Percentiles rank a stretch among this genome's conserved stretches.
Conservation (phyloP, 345 rosid species). For the Murraya koenigii region DNA sequence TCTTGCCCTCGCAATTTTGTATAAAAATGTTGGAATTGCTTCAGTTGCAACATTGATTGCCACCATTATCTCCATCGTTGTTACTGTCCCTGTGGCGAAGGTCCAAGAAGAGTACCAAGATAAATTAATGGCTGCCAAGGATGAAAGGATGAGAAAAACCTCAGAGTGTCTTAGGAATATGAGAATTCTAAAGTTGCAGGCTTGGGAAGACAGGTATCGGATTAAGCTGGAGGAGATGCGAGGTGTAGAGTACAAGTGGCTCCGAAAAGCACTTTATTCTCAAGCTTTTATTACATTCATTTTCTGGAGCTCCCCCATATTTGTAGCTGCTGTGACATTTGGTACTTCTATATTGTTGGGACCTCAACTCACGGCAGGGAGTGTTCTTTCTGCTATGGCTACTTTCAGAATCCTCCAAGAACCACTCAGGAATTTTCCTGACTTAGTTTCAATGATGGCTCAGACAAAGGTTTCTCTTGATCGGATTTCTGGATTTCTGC, state of each 20-base stretch:
- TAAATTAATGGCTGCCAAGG: constrained; percentile 94
- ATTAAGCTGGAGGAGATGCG: constrained; percentile 86
- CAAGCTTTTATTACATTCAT: constrained; percentile 95
- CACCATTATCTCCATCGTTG: constrained; percentile 78
- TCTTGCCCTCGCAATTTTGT: constrained; percentile 93
- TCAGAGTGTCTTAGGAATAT: constrained; percentile 97
- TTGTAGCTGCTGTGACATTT: constrained; percentile 92
- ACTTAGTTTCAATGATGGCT: constrained; percentile 98
- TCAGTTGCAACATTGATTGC: constrained; percentile 85
- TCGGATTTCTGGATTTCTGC: constrained; percentile 93
- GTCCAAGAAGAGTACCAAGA: constrained; percentile 96
- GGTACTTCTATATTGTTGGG: constrained; percentile 91
- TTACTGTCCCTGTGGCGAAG: constrained; percentile 84
- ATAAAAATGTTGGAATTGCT: constrained; percentile 96
- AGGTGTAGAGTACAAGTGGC: constrained; percentile 86
- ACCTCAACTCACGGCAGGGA: constrained; percentile 85
- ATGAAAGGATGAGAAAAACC: constrained; percentile 99
- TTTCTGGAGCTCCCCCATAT: constrained; percentile 99
- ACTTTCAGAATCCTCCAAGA: constrained; percentile 99
- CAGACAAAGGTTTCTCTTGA: constrained; percentile 99
- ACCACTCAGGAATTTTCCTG: constrained; percentile 98
- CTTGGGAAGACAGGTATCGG: constrained; percentile 97
- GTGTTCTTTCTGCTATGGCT: constrained; percentile 98
- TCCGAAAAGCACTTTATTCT: constrained; percentile 90
- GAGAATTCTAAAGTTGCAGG: constrained; percentile 97